Percentiles rank a stretch among this genome's conserved stretches.
These are phyloP conservation scores for Chalciporus pseudorubinellus DNA, from an alignment of 768 basidiomycete species.

Conservation along the genomic window DNA sequence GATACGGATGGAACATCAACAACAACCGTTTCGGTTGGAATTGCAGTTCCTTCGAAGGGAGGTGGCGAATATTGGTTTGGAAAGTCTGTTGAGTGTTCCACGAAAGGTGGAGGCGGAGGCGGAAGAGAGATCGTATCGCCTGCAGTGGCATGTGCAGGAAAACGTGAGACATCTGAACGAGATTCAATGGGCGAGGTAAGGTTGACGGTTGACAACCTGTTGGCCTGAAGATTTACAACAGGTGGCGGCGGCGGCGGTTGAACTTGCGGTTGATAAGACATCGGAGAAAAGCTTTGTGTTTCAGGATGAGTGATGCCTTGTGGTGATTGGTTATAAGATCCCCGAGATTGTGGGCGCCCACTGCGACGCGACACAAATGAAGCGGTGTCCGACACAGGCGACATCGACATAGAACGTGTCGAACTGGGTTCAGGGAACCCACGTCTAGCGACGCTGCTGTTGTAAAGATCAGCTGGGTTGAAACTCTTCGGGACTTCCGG, in stretches of 20 bases:
- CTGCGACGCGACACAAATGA: neutral
- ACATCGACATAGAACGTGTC: neutral
- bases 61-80: conserved; percentile 2
- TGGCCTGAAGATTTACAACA: neutral
- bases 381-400: conserved; percentile 1
- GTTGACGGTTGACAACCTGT: neutral
- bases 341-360: neutral
- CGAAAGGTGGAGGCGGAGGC: neutral
- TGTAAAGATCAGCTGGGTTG: conserved; percentile 16
- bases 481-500: conserved; percentile 2
- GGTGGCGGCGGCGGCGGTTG: neutral
- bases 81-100: neutral
- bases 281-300: neutral
- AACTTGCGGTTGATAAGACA: neutral
- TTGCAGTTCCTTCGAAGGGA: neutral
- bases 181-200: neutral
- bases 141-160: neutral
- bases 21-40: neutral
- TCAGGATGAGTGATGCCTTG: neutral
- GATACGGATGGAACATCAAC: neutral
- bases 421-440: conserved; percentile 4
- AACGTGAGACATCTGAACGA: neutral
- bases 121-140: neutral
- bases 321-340: neutral
- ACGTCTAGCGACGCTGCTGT: conserved; percentile 8